Evolutionary conservation across 805 yeast genomes (phyloP).

Genomic region (Ogataea polymorpha): DNA sequence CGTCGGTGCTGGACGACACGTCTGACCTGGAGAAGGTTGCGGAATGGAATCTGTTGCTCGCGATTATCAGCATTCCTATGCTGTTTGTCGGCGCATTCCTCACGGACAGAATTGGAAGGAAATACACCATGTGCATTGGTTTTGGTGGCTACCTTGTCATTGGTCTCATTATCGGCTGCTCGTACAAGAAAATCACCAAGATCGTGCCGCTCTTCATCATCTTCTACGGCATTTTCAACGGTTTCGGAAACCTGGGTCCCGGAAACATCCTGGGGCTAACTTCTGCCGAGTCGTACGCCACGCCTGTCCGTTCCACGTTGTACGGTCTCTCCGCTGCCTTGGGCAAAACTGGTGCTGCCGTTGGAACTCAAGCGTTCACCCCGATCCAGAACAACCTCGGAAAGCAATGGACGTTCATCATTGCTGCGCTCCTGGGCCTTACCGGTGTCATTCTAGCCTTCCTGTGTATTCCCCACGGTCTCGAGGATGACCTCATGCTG

Average conservation of each 20-base stretch:
- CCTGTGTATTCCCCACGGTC: conserved; percentile 64
- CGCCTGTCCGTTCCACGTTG: conserved; percentile 72
- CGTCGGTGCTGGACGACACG: conserved; percentile 44
- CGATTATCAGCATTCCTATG: conserved; percentile 69
- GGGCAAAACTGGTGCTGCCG: conserved; percentile 84
- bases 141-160: conserved; percentile 68
- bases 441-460: conserved; percentile 59
- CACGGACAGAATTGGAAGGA: conserved; percentile 66
- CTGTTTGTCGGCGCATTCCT: conserved; percentile 65
- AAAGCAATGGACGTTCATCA: conserved; percentile 70
- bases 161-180: conserved; percentile 69
- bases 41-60: conserved; percentile 71
- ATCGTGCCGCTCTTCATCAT: conserved; percentile 64
- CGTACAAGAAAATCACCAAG: conserved; percentile 51
- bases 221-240: conserved; percentile 71
- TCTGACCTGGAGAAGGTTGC: conserved; percentile 53
- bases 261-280: conserved; percentile 72
- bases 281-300: conserved; percentile 67
- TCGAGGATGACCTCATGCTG: conserved; percentile 59
- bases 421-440: conserved; percentile 71
- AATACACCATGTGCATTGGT: conserved; percentile 67
- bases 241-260: conserved; percentile 73
- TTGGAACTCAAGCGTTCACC: conserved; percentile 70
- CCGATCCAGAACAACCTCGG: conserved; percentile 67
- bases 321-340: conserved; percentile 77